Evolutionary conservation across 345 rosid species (phyloP).

Genomic region (Euphorbia tirucalli): DNA sequence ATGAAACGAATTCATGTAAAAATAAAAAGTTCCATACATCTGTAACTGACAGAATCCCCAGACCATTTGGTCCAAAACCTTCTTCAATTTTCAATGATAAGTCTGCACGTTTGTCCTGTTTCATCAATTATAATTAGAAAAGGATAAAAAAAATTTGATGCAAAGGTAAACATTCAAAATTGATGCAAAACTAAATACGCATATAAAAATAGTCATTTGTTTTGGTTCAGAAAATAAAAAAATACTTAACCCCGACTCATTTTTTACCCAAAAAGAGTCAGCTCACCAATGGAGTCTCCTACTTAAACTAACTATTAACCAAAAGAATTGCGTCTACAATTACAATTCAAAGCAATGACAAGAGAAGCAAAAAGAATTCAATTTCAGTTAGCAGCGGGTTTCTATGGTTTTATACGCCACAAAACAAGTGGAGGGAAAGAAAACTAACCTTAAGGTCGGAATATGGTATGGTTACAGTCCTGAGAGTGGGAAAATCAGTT

Average conservation of each 20-base stretch:
- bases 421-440: background rate
- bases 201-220: background rate
- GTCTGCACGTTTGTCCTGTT: conserved; percentile 58
- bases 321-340: background rate
- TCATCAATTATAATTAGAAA: conserved; percentile 11
- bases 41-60: conserved; percentile 72
- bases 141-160: background rate
- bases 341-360: background rate
- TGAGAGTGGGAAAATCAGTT: conserved; percentile 43
- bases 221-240: background rate
- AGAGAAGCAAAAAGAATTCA: background rate
- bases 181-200: background rate
- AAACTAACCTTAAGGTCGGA: conserved; percentile 60
- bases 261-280: background rate
- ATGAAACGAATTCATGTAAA: background rate
- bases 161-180: too few species aligned
- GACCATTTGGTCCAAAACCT: conserved; percentile 85
- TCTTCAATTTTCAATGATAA: conserved; percentile 68
- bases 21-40: conserved; percentile 36
- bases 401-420: background rate
- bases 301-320: background rate
- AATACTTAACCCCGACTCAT: background rate
- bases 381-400: background rate
- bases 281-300: background rate
- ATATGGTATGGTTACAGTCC: conserved; percentile 69